A percentile compares a stretch with the other conserved stretches of the same genome.
phyloP scores from a whole-genome alignment of 2,329 filamentous ascomycete genomes.

The Ceratocystis harringtonii region DNA sequence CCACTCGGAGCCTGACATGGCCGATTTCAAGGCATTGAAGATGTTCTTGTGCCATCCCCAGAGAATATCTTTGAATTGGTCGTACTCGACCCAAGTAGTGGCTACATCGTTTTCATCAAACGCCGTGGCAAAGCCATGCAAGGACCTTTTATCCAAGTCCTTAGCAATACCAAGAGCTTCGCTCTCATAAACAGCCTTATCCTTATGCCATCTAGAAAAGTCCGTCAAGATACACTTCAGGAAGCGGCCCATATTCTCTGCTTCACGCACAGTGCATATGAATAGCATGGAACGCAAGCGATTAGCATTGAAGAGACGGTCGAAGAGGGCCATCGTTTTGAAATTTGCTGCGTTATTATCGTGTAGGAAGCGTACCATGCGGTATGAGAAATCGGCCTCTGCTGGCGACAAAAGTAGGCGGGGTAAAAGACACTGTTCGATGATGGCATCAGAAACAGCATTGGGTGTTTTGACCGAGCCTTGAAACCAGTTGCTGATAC shows the following conservation, averaged over 20 bases:
- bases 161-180: slow-evolving; percentile 45
- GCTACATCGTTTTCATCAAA: slow-evolving; percentile 49
- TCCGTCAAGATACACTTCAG: slow-evolving; percentile 69
- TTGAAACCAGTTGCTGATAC: slow-evolving; percentile 66
- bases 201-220: slow-evolving; percentile 68
- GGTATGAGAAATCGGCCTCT: slow-evolving; percentile 79
- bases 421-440: slow-evolving; percentile 88
- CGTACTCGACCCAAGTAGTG: slow-evolving; percentile 60
- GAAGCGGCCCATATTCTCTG: slow-evolving; percentile 85
- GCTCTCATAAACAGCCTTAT: slow-evolving; percentile 59
- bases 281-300: slow-evolving; percentile 72
- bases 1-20: slow-evolving; percentile 72
- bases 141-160: slow-evolving; percentile 33
- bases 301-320: slow-evolving; percentile 71
- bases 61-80: slow-evolving; percentile 70
- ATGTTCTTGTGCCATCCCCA: slow-evolving; percentile 85
- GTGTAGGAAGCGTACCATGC: slow-evolving; percentile 77
- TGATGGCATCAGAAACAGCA: slow-evolving; percentile 58
- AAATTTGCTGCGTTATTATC: slow-evolving; percentile 73
- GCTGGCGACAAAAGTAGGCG: slow-evolving; percentile 68
- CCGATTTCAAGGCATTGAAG: slow-evolving; percentile 63
- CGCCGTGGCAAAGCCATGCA: slow-evolving; percentile 64
- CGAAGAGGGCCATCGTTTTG: slow-evolving; percentile 68
- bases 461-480: slow-evolving; percentile 33
- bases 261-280: slow-evolving; percentile 76